Base-by-base conservation (phyloP, 2,329 filamentous ascomycete species). In the Colletotrichum destructivum region DNA sequence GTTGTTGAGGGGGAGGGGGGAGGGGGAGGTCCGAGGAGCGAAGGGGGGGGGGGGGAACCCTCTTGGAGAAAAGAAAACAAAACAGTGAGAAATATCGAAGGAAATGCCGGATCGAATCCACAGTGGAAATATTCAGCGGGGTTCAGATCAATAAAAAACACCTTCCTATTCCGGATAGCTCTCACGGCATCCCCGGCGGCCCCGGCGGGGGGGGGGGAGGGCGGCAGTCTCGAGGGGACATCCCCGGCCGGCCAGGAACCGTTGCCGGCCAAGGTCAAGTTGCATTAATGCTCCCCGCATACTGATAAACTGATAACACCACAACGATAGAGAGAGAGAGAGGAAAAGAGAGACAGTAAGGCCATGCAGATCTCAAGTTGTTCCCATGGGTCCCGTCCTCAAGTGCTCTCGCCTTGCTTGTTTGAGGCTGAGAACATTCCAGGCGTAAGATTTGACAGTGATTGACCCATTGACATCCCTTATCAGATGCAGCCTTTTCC, bases 101-200 rank as follows among this genome's bases (percentile, higher is more conserved):
- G n/a, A 67, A 71, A 66, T 62, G 63, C 63, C 56, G 68, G 52
- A 40, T 13, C 5, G 38, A 44, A 9, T 44, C 61, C 61, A 63
- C 49, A 56, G n/a, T 16, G 18, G 26, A 16, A 47, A 55, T 23
- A 13, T 31, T 60, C 52, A 52, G 69, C 52, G 69, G 65, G 52
- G 46, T 44, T n/a, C 21, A 40, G 26, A 21, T 55, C 26, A 47
- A 47, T 9, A 35, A 35, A 35, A 11, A 23, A 11, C 31, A 57
- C 69, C 64, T 68, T 54, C 69, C 59, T 31, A n/a, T 60, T 26
- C 23, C 7, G 59, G 59, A 21, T 55, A 63, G 61, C 61, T 54
- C 61, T 54, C 61, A 11, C 61, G 61, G 61, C 49, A 11, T 44
- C 47, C 61, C 61, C 61, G 61, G 49, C 35, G 15, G 4, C 60